A percentile compares a stretch with the other conserved stretches of the same genome.
Evolutionary conservation across 2,329 filamentous ascomycete genomes (phyloP).

Genomic region (Clarireedia homoeocarpa): DNA sequence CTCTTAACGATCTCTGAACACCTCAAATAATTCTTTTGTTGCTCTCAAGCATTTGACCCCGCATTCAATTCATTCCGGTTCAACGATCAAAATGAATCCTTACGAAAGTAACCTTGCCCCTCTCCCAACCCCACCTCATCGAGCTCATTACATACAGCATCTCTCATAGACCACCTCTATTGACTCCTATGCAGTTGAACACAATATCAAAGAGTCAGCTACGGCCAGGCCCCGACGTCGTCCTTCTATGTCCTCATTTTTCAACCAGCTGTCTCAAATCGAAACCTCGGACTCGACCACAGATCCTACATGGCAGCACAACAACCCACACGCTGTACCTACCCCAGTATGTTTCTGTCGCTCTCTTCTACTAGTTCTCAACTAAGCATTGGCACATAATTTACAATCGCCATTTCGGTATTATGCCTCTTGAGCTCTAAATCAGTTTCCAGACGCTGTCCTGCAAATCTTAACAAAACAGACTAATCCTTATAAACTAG

Average conservation of each 20-base stretch:
- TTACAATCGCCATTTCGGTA: too few relatives aligned
- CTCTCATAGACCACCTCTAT: too few relatives aligned
- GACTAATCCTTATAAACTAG: not conserved
- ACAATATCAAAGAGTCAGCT: conserved; percentile 44
- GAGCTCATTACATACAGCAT: too few relatives aligned
- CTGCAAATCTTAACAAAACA: not conserved
- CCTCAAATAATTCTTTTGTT: too few relatives aligned
- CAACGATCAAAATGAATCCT: conserved; percentile 32
- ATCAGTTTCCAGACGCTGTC: not conserved
- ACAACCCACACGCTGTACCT: conserved; percentile 50
- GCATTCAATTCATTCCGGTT: too few relatives aligned
- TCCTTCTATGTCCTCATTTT: conserved; percentile 57
- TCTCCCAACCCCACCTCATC: conserved; percentile 7
- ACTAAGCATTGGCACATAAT: too few relatives aligned
- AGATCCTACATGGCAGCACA: conserved; percentile 17
- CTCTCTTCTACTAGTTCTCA: not conserved
- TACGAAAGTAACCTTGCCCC: conserved; percentile 41
- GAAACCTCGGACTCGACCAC: conserved; percentile 26
- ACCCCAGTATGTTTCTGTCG: conserved; percentile 35
- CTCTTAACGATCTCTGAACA: not conserved
- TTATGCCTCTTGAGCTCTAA: not conserved
- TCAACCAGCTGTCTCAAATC: conserved; percentile 42
- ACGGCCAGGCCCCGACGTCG: conserved; percentile 37
- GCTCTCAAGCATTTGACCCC: too few relatives aligned
- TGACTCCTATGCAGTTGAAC: conserved; percentile 44